phyloP scores from a whole-genome alignment of 2,329 filamentous ascomycete species.

The Ceratocystis colombiana region DNA sequence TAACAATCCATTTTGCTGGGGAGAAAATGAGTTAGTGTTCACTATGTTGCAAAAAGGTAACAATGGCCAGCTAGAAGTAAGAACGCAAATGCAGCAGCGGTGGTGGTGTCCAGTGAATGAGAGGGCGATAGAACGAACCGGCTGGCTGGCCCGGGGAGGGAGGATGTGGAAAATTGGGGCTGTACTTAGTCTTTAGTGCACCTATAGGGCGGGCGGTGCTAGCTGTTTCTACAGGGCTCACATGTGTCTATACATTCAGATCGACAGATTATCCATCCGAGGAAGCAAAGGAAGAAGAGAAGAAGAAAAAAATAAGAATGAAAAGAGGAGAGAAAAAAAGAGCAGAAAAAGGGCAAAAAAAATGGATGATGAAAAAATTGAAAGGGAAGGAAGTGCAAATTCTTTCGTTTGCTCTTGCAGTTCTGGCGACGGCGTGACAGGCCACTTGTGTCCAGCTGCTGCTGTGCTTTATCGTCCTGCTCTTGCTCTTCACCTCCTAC shows the following conservation, averaged over 20 bases:
- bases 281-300: conserved; percentile 1
- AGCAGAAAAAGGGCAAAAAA: not conserved
- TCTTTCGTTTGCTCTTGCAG: not conserved
- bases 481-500: not conserved
- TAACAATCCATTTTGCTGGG: not conserved
- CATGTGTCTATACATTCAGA: conserved; percentile 12
- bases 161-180: no score
- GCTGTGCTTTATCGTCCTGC: not conserved
- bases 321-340: not conserved
- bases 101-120: no score
- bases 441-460: not conserved
- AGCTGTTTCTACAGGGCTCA: not conserved
- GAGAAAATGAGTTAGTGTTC: not conserved
- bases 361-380: not conserved
- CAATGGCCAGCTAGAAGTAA: no score
- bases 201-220: no score
- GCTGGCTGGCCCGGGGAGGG: no score
- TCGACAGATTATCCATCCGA: not conserved
- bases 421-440: not conserved
- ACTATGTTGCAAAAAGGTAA: no score
- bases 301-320: not conserved
- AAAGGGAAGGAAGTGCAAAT: not conserved
- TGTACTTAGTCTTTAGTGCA: no score
- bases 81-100: no score
- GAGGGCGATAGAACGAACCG: no score